Evolutionary conservation across 192 early-diverging fungal genomes (phyloP).

Genomic region (Phycomyces blakesleeanus): DNA sequence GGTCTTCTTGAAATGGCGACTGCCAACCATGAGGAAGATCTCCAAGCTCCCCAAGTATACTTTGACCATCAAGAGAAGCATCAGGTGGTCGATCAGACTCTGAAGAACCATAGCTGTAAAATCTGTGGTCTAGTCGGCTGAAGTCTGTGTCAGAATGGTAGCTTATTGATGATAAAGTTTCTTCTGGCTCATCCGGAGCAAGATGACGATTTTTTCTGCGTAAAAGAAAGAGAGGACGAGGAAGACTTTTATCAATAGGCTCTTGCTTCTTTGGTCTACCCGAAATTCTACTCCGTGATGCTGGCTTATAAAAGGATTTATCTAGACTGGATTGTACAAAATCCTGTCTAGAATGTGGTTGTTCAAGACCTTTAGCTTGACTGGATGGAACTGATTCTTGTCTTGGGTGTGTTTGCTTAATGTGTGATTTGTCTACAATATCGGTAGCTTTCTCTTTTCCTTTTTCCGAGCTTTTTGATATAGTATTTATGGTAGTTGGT

Average conservation of each 20-base stretch:
- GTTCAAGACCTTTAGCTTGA: no score
- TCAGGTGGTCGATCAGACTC: background rate
- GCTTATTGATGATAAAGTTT: background rate
- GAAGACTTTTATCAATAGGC: background rate
- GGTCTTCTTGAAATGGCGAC: background rate
- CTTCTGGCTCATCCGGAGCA: background rate
- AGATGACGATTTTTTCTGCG: background rate
- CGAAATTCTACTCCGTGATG: background rate
- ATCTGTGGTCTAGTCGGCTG: background rate
- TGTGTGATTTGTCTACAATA: no score
- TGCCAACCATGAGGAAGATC: constrained; percentile 1
- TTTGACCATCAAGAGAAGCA: background rate
- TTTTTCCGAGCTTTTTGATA: no score
- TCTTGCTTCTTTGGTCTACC: background rate
- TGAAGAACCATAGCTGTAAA: background rate
- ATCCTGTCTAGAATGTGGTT: no score
- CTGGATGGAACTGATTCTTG: no score
- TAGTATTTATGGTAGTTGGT: no score
- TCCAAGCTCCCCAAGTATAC: background rate
- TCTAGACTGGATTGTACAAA: no score
- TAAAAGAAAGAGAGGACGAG: background rate
- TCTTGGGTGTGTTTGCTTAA: no score
- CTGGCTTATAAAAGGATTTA: background rate
- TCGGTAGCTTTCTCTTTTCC: no score
- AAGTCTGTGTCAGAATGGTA: constrained; percentile 2